A percentile compares a stretch with the other conserved stretches of the same genome.
Conservation (phyloP, 148 eudicot genomes). For the Nepenthes mirabilis region DNA sequence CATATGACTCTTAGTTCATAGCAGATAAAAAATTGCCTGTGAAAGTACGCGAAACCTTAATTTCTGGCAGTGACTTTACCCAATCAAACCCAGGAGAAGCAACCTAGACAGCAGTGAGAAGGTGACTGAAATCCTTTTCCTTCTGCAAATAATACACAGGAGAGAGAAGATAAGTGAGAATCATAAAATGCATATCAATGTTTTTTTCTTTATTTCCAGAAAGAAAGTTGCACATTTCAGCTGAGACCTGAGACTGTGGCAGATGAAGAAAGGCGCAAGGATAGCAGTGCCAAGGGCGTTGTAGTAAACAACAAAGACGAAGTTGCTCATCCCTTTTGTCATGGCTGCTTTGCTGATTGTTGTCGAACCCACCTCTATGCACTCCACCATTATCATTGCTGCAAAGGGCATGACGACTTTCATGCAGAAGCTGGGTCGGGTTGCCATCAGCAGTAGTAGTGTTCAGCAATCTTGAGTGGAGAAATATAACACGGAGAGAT, state of each 20-base stretch:
- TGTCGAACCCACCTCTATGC: slow-evolving; percentile 31
- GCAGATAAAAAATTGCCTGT: neutral
- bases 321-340: slow-evolving; percentile 39
- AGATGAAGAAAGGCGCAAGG: slow-evolving; percentile 32
- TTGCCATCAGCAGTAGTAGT: neutral
- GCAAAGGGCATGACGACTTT: slow-evolving; percentile 24
- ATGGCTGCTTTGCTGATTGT: slow-evolving; percentile 60
- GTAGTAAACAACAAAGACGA: slow-evolving; percentile 45
- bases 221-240: neutral
- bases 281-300: slow-evolving; percentile 46
- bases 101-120: slow-evolving; percentile 35
- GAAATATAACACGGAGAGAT: neutral
- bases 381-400: slow-evolving; percentile 45
- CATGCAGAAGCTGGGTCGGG: slow-evolving; percentile 8
- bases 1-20: neutral
- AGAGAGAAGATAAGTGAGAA: neutral
- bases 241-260: slow-evolving; percentile 21
- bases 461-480: neutral
- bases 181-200: neutral
- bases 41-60: neutral
- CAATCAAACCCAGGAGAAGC: slow-evolving; percentile 42
- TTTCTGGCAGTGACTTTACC: slow-evolving; percentile 21
- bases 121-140: slow-evolving; percentile 31
- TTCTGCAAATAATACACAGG: slow-evolving; percentile 15
- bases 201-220: too few relatives aligned